Evolutionary conservation across 169 alveolate genomes (phyloP).

Genomic region (Plasmodium adleri): DNA sequence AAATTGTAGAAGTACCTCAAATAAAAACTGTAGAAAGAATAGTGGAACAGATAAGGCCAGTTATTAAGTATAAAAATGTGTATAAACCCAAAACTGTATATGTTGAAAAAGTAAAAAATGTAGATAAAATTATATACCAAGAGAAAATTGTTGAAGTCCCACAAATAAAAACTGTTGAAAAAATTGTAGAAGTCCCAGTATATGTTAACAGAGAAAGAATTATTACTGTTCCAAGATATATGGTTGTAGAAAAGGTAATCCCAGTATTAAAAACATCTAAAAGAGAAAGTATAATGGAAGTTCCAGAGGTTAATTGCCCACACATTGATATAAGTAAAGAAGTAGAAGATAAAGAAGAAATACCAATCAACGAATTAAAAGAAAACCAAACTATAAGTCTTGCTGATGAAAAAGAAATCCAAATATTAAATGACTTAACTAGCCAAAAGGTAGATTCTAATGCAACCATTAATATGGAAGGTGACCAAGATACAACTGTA

Average conservation of each 20-base stretch:
- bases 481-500: constrained; percentile 38
- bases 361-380: constrained; percentile 34
- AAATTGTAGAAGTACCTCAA: constrained; percentile 88
- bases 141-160: constrained; percentile 90
- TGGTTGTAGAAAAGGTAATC: constrained; percentile 88
- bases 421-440: constrained; percentile 34
- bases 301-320: constrained; percentile 80
- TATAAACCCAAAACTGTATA: constrained; percentile 86
- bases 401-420: constrained; percentile 25
- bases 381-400: constrained; percentile 53
- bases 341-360: constrained; percentile 78
- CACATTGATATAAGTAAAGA: constrained; percentile 54
- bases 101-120: constrained; percentile 86
- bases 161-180: constrained; percentile 87
- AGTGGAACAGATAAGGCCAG: constrained; percentile 87
- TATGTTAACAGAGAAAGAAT: constrained; percentile 86
- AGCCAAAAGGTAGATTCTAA: constrained; percentile 20
- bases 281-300: constrained; percentile 79
- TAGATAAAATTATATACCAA: constrained; percentile 84
- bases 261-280: constrained; percentile 87
- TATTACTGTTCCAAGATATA: constrained; percentile 85
- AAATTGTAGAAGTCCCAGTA: constrained; percentile 89
- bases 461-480: constrained; percentile 38
- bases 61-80: constrained; percentile 84
- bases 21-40: constrained; percentile 87